Evolutionary conservation across 2,329 filamentous ascomycete species (phyloP).

Genomic region (Aureobasidium sp.): DNA sequence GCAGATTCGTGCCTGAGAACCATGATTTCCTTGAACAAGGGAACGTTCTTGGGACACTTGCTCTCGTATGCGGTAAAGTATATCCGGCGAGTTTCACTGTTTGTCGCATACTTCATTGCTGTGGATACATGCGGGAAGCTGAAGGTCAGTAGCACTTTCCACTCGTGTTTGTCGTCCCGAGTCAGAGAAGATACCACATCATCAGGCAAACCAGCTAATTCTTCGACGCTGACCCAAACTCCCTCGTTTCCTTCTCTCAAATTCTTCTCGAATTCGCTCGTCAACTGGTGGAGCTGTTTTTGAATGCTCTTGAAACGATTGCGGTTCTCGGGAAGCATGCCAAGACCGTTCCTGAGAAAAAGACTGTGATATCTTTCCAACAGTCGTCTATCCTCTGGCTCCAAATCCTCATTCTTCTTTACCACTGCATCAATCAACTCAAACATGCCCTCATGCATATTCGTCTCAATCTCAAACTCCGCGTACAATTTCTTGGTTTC

Average conservation of each 20-base stretch:
- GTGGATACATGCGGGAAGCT: slow-evolving; percentile 79
- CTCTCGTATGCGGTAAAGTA: slow-evolving; percentile 72
- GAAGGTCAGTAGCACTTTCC: slow-evolving; percentile 62
- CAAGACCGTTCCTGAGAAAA: slow-evolving; percentile 69
- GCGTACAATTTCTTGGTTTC: slow-evolving; percentile 46
- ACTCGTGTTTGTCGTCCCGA: slow-evolving; percentile 68
- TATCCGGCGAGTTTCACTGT: slow-evolving; percentile 60
- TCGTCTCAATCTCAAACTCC: slow-evolving; percentile 69
- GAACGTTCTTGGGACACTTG: slow-evolving; percentile 67
- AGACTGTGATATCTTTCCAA: slow-evolving; percentile 71
- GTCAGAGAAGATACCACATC: slow-evolving; percentile 60
- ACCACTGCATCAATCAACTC: slow-evolving; percentile 44
- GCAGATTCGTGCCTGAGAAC: slow-evolving; percentile 71
- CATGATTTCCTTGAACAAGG: slow-evolving; percentile 67
- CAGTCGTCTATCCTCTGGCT: slow-evolving; percentile 61
- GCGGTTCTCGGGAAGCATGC: slow-evolving; percentile 60
- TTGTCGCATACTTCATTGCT: slow-evolving; percentile 66
- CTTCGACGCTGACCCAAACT: slow-evolving; percentile 66
- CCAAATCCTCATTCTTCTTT: slow-evolving; percentile 51
- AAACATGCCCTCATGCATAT: slow-evolving; percentile 77
- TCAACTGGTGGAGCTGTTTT: slow-evolving; percentile 66
- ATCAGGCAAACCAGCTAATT: slow-evolving; percentile 66
- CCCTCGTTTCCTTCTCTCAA: slow-evolving; percentile 75
- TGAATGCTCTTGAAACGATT: slow-evolving; percentile 83
- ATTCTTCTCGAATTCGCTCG: slow-evolving; percentile 70